Percentiles rank a stretch among this genome's conserved stretches.
These are phyloP conservation scores for Kazachstania africana DNA, from an alignment of 805 yeast genomes.

Conservation along the genomic window DNA sequence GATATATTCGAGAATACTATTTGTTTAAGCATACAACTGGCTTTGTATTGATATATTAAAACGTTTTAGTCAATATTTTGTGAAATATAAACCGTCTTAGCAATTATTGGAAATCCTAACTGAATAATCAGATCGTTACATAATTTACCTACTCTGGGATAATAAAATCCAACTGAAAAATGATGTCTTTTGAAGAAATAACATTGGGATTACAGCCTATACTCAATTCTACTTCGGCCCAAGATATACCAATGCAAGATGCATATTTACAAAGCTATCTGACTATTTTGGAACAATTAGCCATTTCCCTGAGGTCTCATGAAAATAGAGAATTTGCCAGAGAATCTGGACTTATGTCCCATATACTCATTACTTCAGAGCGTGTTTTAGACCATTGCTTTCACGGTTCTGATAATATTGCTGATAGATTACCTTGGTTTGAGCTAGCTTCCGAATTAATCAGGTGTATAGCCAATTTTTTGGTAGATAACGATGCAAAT, in stretches of 20 bases:
- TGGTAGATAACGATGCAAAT: slow-evolving; percentile 24
- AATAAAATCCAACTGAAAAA: too few species aligned
- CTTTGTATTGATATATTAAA: too few species aligned
- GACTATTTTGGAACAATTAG: slow-evolving; percentile 20
- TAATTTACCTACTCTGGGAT: too few species aligned
- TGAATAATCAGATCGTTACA: too few species aligned
- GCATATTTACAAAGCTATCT: slow-evolving; percentile 12
- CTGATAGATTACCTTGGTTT: slow-evolving; percentile 6
- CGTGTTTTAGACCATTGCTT: slow-evolving; percentile 8
- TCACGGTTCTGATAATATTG: slow-evolving; percentile 1
- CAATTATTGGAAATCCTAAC: too few species aligned
- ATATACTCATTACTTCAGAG: slow-evolving; percentile 11
- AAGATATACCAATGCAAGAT: slow-evolving; percentile 12
- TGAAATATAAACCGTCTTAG: too few species aligned
- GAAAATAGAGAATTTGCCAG: slow-evolving; percentile 22
- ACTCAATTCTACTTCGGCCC: slow-evolving; percentile 9
- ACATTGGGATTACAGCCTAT: slow-evolving; percentile 23
- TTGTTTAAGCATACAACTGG: too few species aligned
- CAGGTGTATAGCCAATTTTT: slow-evolving; percentile 24
- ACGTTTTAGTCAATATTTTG: too few species aligned
- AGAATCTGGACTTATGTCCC: slow-evolving; percentile 16
- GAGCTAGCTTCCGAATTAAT: slow-evolving; percentile 19
- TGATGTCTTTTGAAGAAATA: slow-evolving; percentile 26
- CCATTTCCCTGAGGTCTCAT: slow-evolving; percentile 21
- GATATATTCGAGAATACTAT: too few species aligned